Percentiles rank a stretch among this genome's conserved stretches.
These are phyloP conservation scores for Pseudotsuga menziesii DNA, from an alignment of 75 land plant species.

Conservation along the genomic window DNA sequence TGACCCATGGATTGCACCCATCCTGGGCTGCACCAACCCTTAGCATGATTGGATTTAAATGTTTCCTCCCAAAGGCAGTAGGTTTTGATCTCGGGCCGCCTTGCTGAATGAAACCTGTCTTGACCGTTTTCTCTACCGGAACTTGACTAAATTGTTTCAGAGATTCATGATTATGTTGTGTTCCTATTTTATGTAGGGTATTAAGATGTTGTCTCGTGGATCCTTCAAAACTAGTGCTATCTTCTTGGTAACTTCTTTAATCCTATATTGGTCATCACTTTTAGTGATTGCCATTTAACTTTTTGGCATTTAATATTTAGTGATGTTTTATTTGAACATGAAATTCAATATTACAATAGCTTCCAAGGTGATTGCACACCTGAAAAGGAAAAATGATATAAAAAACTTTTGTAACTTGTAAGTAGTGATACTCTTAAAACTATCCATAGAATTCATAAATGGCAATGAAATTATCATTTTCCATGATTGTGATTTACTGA, in stretches of 20 bases:
- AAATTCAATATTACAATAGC: neutral
- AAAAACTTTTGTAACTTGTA: neutral
- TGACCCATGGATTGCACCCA: too few species aligned
- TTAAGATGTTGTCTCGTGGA: conserved; percentile 96
- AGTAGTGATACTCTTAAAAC: neutral
- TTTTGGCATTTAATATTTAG: neutral
- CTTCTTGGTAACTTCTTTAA: conserved; percentile 56
- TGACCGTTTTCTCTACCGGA: too few species aligned
- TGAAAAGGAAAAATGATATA: neutral
- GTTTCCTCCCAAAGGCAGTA: too few species aligned
- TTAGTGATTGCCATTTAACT: neutral
- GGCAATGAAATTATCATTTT: neutral
- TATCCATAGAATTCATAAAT: neutral
- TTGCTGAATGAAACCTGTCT: too few species aligned
- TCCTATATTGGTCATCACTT: neutral
- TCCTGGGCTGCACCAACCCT: too few species aligned
- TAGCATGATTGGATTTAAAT: too few species aligned
- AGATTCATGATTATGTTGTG: neutral
- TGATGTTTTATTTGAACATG: neutral
- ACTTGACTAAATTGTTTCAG: too few species aligned
- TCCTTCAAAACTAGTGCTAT: conserved; percentile 98
- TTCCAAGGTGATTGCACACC: neutral
- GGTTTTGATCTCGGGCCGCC: too few species aligned
- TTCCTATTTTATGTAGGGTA: conserved; percentile 70
- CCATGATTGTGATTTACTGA: neutral